Evolutionary conservation across 768 basidiomycete genomes (phyloP), one percentile per base, ranked within the genome.

Genomic region (Leccinum subgranulosum): DNA sequence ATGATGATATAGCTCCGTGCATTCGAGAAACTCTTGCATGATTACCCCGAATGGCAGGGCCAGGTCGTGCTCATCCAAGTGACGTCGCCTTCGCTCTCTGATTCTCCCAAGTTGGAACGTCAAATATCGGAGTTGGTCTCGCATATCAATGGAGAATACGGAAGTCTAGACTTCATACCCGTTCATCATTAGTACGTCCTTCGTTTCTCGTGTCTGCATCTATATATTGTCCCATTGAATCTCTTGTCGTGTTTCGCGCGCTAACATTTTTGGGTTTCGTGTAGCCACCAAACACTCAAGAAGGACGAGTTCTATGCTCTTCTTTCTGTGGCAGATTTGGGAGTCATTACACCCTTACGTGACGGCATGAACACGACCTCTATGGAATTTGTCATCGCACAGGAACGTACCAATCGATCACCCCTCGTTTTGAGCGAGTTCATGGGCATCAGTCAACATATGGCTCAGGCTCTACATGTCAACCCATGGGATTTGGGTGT

Each of bases 281-380:
- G 8, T 65, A 96, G 94, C 77, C 96, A 99, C 74, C 96, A 99
- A 75, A 87, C 92, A 1, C 85, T 99, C 66, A 96, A 96, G 73
- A 92, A 94, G 73, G 94, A 98, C 74, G 96, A 99, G 71, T 99
- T 97, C 73, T 98, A 98, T 73, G 96, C 94, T 0, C 81, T 99
- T 12, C 78, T 99, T 36, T 87, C 86, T 55, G 95, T 92, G 4
- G 95, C 96, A 6, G 95, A 98, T 69, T 81, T 98, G 12, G 96
- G 89, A 15, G 87, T 98, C 43, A 96, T 98, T 72, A 98, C 96
- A 0, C 93, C 94, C 1, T 80, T 98, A 7, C 85, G 96, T 33
- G 96, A 99, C 68, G 97, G 96, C 6, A 98, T 98, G 97, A 99
- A 99, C 79, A 98, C 96, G 14, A 97, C 95, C 0, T 89, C 87